Evolutionary conservation across 1,284 basidiomycete genomes (phyloP), one percentile per base, ranked within the genome.

Genomic region (Austroboletus novae-zelandiae): DNA sequence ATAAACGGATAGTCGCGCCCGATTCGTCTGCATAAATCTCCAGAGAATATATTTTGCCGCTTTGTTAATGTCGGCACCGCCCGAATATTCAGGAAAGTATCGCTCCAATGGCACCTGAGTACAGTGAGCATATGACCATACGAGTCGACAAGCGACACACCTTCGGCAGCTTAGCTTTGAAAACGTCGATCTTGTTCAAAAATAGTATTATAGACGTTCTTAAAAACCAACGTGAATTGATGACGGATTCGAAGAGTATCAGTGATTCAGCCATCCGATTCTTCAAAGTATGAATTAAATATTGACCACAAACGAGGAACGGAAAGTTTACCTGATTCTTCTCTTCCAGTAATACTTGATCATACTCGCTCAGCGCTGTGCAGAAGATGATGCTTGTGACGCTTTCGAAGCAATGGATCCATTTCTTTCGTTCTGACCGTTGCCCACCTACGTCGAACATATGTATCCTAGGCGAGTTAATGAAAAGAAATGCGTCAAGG

Each of bases 191-290:
- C 78, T 97, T 97, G 74, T 96, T 98, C 48, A 97, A 69, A 76
- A 96, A 95, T 15, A 98, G 70, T 59, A 98, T 96, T 53, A 98
- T 91, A 0, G 90, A 93, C 14, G 93, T 95, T 44, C 92, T 80
- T 27, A 93, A 72, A 77, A 99, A 99, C 96, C 96, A 98, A 43
- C 93, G 76, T n/a, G 93, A 94, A 73, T 98, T 98, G 76, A 98
- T 94, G 34, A 99, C 91, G 2, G 86, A 89, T 70, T 98, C 94
- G 61, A 99, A 99, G 10, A 99, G 79, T 7, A 94, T 83, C 0
- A 99, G 77, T 0, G 90, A 93, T 69, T 99, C 96, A 18, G 83
- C 83, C 95, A 99, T 98, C 23, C 94, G 89, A 69, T 98, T 98
- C 87, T 95, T 68, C 1, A 23, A 42, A 13, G 13, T 9, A 10